Conservation (phyloP, 805 yeast genomes). For the Cyberlindnera saturnus region DNA sequence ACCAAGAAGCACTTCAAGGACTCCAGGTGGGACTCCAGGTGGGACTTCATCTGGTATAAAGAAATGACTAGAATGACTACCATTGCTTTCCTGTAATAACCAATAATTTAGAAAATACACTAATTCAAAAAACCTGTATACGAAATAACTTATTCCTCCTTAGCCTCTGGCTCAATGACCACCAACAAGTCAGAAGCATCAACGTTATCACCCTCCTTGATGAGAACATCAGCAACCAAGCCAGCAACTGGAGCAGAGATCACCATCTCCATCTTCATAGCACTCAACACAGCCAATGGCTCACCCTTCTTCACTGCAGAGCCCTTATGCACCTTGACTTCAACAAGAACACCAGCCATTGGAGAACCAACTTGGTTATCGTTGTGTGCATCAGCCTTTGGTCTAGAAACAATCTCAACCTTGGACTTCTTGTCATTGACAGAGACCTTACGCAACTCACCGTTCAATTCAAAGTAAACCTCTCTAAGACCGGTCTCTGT, state of each 20-base stretch:
- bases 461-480: slow-evolving; percentile 95
- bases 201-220: slow-evolving; percentile 90
- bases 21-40: neutral
- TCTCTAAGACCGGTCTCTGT: slow-evolving; percentile 86
- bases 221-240: slow-evolving; percentile 65
- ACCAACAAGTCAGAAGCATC: slow-evolving; percentile 89
- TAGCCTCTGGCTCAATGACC: slow-evolving; percentile 34
- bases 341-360: slow-evolving; percentile 98
- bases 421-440: slow-evolving; percentile 85
- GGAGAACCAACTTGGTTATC: slow-evolving; percentile 96
- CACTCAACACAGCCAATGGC: slow-evolving; percentile 87
- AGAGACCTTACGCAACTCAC: slow-evolving; percentile 95
- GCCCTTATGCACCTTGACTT: slow-evolving; percentile 85
- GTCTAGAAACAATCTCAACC: slow-evolving; percentile 77
- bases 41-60: neutral
- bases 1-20: neutral
- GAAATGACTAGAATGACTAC: neutral
- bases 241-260: slow-evolving; percentile 90
- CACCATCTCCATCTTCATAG: slow-evolving; percentile 99
- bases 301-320: slow-evolving; percentile 93
- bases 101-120: neutral
- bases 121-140: neutral
- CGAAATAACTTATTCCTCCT: slow-evolving; percentile 3
- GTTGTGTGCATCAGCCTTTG: slow-evolving; percentile 84
- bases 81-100: neutral